Evolutionary conservation across 495 filamentous ascomycete species (phyloP).

Genomic region (Neurospora terricola): DNA sequence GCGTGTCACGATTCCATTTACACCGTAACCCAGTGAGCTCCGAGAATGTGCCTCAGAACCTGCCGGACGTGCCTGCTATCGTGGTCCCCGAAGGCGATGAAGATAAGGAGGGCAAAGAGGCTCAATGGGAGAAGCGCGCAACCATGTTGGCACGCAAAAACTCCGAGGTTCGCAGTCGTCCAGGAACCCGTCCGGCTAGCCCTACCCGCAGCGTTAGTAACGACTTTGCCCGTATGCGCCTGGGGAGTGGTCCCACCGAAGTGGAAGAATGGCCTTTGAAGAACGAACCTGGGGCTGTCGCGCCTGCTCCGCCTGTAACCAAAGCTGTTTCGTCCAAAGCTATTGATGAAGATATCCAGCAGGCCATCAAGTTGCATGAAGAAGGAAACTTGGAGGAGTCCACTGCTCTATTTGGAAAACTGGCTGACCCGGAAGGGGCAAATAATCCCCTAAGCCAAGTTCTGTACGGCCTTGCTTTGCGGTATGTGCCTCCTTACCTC

Average conservation of each 20-base stretch:
- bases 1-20: constrained; percentile 63
- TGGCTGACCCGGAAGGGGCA: constrained; percentile 75
- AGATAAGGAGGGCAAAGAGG: constrained; percentile 29
- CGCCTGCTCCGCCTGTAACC: constrained; percentile 10
- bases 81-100: constrained; percentile 37
- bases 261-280: neutral
- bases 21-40: constrained; percentile 52
- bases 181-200: constrained; percentile 26
- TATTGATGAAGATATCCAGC: constrained; percentile 74
- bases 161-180: constrained; percentile 35
- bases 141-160: constrained; percentile 71
- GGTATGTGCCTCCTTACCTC: constrained; percentile 44
- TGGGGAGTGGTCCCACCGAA: constrained; percentile 5
- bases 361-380: constrained; percentile 94
- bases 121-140: constrained; percentile 78
- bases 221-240: constrained; percentile 13
- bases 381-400: constrained; percentile 62
- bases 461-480: constrained; percentile 84
- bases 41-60: constrained; percentile 63
- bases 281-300: neutral
- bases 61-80: constrained; percentile 53
- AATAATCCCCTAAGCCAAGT: constrained; percentile 95
- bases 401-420: constrained; percentile 74
- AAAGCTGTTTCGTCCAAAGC: constrained; percentile 35
- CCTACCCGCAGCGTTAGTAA: constrained; percentile 16